Percentiles rank a stretch among this genome's conserved stretches.
These are phyloP conservation scores for Avena sativa DNA, from an alignment of 176 grass and related monocot species.

Conservation along the genomic window DNA sequence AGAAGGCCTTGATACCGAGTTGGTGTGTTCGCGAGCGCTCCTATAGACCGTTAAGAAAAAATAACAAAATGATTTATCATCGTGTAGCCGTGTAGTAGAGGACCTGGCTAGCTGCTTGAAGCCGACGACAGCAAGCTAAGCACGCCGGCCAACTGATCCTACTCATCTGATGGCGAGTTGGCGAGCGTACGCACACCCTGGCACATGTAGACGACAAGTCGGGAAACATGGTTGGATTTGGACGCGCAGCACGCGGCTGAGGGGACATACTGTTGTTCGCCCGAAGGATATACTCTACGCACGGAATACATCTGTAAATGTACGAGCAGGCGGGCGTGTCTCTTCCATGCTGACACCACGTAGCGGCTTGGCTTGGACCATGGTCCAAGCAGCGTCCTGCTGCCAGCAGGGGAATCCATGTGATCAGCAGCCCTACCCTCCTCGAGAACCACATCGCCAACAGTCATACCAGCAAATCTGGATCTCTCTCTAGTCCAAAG, in stretches of 20 bases:
- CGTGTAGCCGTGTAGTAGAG: too few relatives aligned
- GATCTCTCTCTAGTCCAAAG: background rate
- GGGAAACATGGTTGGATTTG: constrained; percentile 15
- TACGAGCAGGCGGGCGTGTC: background rate
- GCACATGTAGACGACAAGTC: background rate
- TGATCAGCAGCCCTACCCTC: background rate
- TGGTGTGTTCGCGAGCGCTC: too few relatives aligned
- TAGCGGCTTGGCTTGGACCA: background rate
- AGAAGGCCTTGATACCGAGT: too few relatives aligned
- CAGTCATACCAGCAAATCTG: constrained; percentile 2
- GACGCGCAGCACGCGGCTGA: background rate
- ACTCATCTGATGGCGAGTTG: background rate
- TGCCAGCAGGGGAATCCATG: constrained; percentile 39
- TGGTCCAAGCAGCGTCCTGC: constrained; percentile 6
- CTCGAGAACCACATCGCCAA: background rate
- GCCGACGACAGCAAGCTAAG: background rate
- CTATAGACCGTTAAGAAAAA: too few relatives aligned
- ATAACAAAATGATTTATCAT: too few relatives aligned
- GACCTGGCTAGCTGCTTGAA: background rate
- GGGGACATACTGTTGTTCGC: background rate
- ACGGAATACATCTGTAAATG: background rate
- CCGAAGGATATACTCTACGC: background rate
- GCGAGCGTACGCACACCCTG: background rate
- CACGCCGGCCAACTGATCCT: background rate
- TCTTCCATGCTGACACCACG: constrained; percentile 10